Conservation (phyloP, 768 basidiomycete species). For the Tricholoma furcatifolium region DNA sequence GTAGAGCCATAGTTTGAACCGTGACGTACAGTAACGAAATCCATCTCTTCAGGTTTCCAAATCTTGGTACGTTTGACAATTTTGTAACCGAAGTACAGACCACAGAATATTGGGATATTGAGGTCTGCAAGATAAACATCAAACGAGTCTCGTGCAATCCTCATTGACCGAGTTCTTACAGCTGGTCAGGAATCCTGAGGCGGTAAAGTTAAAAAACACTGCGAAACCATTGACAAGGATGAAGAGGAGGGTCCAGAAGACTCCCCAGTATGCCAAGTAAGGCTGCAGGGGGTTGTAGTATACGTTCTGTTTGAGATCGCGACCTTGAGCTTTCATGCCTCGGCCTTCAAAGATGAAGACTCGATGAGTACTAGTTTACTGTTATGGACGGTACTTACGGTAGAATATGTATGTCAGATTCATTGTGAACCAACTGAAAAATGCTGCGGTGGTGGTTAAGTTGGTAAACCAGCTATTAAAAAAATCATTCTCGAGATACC, state of each 20-base stretch:
- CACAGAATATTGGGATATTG: constrained; percentile 47
- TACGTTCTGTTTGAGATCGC: constrained; percentile 56
- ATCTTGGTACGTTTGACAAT: constrained; percentile 37
- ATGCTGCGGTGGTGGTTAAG: constrained; percentile 65
- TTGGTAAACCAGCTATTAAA: constrained; percentile 62
- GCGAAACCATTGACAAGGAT: constrained; percentile 52
- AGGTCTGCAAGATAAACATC: constrained; percentile 30
- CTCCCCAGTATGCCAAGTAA: constrained; percentile 67
- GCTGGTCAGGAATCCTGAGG: constrained; percentile 45
- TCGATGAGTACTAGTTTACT: no score
- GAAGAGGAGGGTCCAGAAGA: constrained; percentile 63
- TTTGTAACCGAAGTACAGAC: constrained; percentile 45
- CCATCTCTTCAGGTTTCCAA: constrained; percentile 66
- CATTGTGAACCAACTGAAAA: constrained; percentile 66
- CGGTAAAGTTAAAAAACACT: constrained; percentile 65
- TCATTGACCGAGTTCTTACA: constrained; percentile 26
- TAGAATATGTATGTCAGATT: constrained; percentile 74
- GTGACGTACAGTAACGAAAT: constrained; percentile 68
- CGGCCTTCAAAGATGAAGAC: constrained; percentile 39
- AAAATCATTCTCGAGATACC: neutral
- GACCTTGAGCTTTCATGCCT: constrained; percentile 64
- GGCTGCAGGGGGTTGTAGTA: constrained; percentile 67
- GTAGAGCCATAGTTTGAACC: neutral
- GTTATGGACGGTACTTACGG: constrained; percentile 53
- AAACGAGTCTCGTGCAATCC: neutral